Base-by-base conservation (phyloP, 169 alveolate species). In the Eimeria praecox region DNA sequence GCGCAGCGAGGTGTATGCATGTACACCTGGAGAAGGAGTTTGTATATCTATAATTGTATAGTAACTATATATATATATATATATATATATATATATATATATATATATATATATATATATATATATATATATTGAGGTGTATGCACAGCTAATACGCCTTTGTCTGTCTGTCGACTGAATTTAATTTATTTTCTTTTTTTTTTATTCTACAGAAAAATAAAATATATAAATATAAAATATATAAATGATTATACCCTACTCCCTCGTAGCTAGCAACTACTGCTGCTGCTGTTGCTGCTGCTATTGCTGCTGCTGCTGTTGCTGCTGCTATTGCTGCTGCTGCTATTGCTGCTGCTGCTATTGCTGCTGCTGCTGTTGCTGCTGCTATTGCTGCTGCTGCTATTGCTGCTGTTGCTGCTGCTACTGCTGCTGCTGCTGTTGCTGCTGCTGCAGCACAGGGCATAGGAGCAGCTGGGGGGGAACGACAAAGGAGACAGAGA, bases 351-450 rank as follows among this genome's bases (percentile, higher is more conserved):
- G 90, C 90, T 82, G 71, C 62, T 40, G 59, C 18, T 77, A n/a
- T 44, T 44, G 42, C 64, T 46, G 90, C 71, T n/a, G 35, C 52
- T 46, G 69, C 71, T 44, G 69, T n/a, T 69, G 59, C 42, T 33
- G 90, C 44, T 78, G 89, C 64, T 24, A 27, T 56, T 78, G 64
- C 89, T 78, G 89, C 64, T 24, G 56, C 38, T 78, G 89, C 64
- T 78, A 62, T 14, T 52, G 54, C 38, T 38, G 89, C 44, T 78
- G 78, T 18, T 77, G 87, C 87, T 77, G 87, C 87, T 77, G 87
- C 62, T 77, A 59, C 56, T 77, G 87, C 87, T 77, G 87, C 62
- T 35, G 87, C 69, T 82, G 73, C 90, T 49, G 73, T 73, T 52
- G 90, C 71, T 82, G 66, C 66, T 56, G 66, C 66, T 56, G 66